Evolutionary conservation across 2,329 filamentous ascomycete genomes (phyloP), one percentile per base, ranked within the genome.

Genomic region (Penicillium sp.): DNA sequence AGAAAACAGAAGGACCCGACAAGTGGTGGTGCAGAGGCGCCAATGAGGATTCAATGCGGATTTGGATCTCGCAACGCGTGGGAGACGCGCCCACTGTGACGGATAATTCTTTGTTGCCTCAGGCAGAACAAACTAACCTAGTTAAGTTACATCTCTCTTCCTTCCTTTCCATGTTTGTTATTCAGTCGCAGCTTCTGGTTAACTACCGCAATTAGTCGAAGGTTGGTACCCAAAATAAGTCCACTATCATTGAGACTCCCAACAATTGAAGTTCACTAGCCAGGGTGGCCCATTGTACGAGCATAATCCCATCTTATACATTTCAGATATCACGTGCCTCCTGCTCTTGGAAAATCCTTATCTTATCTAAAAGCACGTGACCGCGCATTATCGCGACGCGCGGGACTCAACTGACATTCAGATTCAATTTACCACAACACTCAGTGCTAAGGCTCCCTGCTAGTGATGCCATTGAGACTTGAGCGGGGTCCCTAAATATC

Each of bases 401-500:
- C 49, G 43, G 44, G 47, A 55, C 29, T 32, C 15, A 44, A 57
- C 28, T 44, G 35, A 44, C 38, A 44, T 41, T 44, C 28, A 44
- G 7, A 29, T 40, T 15, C 18, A 44, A 47, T 49, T 47, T 20
- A 37, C 31, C 25, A 42, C 24, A 20, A 28, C 29, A 47, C 29
- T 42, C 29, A 3, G 28, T 35, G 33, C 33, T 31, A 50, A 27
- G 10, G 20, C 24, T n/a, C 20, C 18, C 41, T 18, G 31, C 31
- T 12, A 29, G 29, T 15, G 13, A 41, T 39, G n/a, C 15, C 18
- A 45, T 40, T 29, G 33, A 42, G 6, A 25, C 15, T 7, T 23
- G 15, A 38, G 25, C 23, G 38, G 44, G 43, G 48, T 33, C 20
- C 25, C 46, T 49, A 33, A 53, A 52, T 59, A 65, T 49, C 62